A percentile compares a stretch with the other conserved stretches of the same genome.
Evolutionary conservation across 352 stramenopile species (phyloP).

Genomic region (Globisporangium sylvaticum): DNA sequence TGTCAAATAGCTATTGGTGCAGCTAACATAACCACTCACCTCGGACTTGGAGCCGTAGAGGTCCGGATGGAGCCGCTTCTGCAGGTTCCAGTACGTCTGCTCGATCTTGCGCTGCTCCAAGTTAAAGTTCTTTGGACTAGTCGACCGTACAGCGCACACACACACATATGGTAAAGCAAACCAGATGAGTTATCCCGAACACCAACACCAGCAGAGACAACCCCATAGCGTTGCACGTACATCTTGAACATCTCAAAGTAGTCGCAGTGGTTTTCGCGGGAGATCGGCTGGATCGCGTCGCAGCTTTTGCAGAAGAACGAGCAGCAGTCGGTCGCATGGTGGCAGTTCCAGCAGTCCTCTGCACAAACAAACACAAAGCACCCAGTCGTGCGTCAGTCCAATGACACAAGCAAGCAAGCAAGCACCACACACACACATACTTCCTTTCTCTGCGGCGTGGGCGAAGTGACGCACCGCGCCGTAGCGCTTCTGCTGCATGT

Average conservation of each 20-base stretch:
- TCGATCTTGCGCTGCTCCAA: constrained; percentile 79
- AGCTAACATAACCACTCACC: no score
- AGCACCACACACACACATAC: neutral
- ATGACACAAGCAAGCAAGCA: neutral
- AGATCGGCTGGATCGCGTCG: constrained; percentile 72
- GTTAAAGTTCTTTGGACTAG: constrained; percentile 75
- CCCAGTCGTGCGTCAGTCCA: neutral
- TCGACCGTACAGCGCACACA: neutral
- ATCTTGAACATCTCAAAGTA: constrained; percentile 88
- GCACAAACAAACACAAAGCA: neutral
- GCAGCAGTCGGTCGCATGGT: constrained; percentile 76
- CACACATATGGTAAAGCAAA: neutral
- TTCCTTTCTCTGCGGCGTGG: constrained; percentile 23
- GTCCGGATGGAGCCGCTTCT: constrained; percentile 83
- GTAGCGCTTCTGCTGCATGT: constrained; percentile 12
- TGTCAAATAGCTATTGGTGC: no score
- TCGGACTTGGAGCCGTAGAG: constrained; percentile 85
- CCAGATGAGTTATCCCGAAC: neutral
- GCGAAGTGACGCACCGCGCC: constrained; percentile 18
- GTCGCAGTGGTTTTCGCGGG: constrained; percentile 58
- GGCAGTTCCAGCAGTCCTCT: constrained; percentile 80
- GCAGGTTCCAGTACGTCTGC: constrained; percentile 84
- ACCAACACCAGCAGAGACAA: no score
- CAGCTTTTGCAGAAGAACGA: constrained; percentile 81
- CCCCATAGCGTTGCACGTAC: no score